Conservation (phyloP, 2,329 filamentous ascomycete species). For the Arthrobotrys sphaeroides region DNA sequence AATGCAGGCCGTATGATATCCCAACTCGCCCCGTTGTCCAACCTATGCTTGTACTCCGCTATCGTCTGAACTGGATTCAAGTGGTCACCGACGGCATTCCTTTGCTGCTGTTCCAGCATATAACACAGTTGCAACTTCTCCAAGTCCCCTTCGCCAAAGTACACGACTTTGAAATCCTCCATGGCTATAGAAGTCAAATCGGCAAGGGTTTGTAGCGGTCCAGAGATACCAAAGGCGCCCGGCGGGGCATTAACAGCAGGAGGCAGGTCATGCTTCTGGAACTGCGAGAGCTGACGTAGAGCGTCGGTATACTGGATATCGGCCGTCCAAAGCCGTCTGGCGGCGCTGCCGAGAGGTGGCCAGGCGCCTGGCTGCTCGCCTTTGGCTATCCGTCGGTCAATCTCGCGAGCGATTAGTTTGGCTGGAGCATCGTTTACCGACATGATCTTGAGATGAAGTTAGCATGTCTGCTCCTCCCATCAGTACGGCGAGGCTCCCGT, state of each 20-base stretch:
- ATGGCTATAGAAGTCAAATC: constrained; percentile 56
- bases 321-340: constrained; percentile 56
- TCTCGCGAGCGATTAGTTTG: constrained; percentile 55
- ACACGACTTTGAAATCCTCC: constrained; percentile 56
- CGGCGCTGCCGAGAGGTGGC: constrained; percentile 56
- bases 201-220: constrained; percentile 56
- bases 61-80: constrained; percentile 56
- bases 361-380: constrained; percentile 55
- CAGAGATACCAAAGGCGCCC: constrained; percentile 55
- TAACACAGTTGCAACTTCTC: constrained; percentile 57
- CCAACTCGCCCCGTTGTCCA: constrained; percentile 55
- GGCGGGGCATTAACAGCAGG: constrained; percentile 49
- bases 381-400: constrained; percentile 54
- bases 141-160: constrained; percentile 52
- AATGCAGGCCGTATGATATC: constrained; percentile 56
- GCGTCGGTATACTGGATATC: constrained; percentile 49
- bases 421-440: constrained; percentile 53
- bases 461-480: constrained; percentile 31
- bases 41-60: constrained; percentile 54
- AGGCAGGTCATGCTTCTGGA: constrained; percentile 42
- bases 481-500: no score
- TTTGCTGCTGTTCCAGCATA: constrained; percentile 56
- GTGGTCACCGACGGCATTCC: constrained; percentile 56
- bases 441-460: constrained; percentile 26
- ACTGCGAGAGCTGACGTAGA: constrained; percentile 47